A percentile compares a stretch with the other conserved stretches of the same genome.
These are phyloP conservation scores for Inga oerstediana DNA, from an alignment of 306 rosid species.

Conservation along the genomic window DNA sequence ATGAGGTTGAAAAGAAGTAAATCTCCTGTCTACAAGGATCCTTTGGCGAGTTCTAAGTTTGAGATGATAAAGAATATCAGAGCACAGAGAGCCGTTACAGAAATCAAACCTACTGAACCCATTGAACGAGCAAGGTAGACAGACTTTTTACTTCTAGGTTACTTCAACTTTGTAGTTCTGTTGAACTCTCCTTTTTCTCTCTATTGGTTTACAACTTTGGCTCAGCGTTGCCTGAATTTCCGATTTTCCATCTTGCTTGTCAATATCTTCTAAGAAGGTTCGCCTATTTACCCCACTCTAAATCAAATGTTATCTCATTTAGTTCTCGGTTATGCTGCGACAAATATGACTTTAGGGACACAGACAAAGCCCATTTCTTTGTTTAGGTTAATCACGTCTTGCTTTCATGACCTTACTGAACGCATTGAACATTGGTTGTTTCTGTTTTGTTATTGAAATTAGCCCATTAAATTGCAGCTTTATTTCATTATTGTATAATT, in stretches of 20 bases:
- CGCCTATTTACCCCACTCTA: not conserved
- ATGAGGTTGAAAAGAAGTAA: slow-evolving; percentile 49
- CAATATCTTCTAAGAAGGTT: not conserved
- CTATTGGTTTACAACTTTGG: not conserved
- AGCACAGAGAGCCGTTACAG: slow-evolving; percentile 77
- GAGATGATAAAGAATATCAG: slow-evolving; percentile 87
- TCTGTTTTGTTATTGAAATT: slow-evolving; percentile 22
- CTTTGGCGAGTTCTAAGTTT: slow-evolving; percentile 81
- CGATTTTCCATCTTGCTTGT: not conserved
- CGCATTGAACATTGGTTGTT: slow-evolving; percentile 19
- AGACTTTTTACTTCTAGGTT: slow-evolving; percentile 2
- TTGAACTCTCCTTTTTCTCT: slow-evolving; percentile 13
- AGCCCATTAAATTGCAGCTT: slow-evolving; percentile 15
- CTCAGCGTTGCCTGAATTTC: not conserved
- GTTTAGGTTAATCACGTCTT: not conserved
- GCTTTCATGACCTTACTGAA: slow-evolving; percentile 16
- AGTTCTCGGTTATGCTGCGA: not conserved
- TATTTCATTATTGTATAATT: slow-evolving; percentile 14
- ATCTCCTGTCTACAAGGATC: slow-evolving; percentile 81
- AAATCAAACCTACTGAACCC: slow-evolving; percentile 67
- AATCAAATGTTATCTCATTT: not conserved
- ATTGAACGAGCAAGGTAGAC: slow-evolving; percentile 84
- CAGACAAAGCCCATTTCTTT: not conserved
- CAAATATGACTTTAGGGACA: not conserved
- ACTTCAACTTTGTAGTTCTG: not conserved